phyloP scores from a whole-genome alignment of 768 basidiomycete species.

The Cystobasidium onofrii region DNA sequence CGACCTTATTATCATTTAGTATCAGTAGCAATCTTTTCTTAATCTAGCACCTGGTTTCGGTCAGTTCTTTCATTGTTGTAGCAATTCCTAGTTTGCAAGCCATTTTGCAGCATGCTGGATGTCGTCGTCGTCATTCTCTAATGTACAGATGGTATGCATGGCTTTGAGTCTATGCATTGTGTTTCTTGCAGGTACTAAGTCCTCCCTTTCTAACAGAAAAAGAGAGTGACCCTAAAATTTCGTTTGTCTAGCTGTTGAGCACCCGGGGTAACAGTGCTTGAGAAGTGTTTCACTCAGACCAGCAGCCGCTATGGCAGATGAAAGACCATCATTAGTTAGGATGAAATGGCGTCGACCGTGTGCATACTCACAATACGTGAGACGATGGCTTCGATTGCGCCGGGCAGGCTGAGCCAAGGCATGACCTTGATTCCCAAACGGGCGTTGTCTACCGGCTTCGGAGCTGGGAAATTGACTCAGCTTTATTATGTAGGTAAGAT shows the following conservation, averaged over 20 bases:
- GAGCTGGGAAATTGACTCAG: not conserved
- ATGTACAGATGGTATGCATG: too few relatives aligned
- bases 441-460: not conserved
- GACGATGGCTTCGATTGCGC: not conserved
- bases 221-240: not conserved
- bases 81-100: not conserved
- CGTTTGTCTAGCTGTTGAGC: too few relatives aligned
- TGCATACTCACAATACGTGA: not conserved
- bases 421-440: not conserved
- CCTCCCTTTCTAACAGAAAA: too few relatives aligned
- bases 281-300: too few relatives aligned
- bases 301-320: not conserved
- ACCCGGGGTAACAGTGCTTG: too few relatives aligned
- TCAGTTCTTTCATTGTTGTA: not conserved
- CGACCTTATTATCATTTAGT: slow-evolving; percentile 26
- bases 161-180: too few relatives aligned
- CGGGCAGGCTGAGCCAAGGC: not conserved
- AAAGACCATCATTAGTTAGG: not conserved
- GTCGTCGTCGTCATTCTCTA: not conserved
- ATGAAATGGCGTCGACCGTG: too few relatives aligned
- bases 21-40: not conserved
- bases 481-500: not conserved
- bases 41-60: too few relatives aligned
- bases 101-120: not conserved
- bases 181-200: too few relatives aligned